Base-by-base conservation (phyloP, 192 early-diverging fungal genomes). In the Cetraspora pellucida region DNA sequence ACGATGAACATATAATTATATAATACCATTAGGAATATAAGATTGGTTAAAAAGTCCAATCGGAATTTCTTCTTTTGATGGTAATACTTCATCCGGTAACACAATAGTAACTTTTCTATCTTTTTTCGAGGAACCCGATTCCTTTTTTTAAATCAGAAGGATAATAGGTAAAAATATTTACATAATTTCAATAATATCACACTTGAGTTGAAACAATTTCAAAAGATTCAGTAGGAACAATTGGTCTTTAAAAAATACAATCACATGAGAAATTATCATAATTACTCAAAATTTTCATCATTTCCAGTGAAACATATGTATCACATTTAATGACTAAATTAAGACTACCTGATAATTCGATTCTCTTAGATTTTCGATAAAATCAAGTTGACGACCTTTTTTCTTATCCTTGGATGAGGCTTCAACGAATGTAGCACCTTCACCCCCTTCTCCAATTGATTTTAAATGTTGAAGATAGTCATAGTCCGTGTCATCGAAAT, bases 381-480 rank as follows among this genome's bases (percentile, higher is more conserved):
- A 13, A 11, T 52, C 19, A 17, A 52, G 50, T 13, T 17, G 19
- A 10, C 61, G n/a, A n/a, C 68, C n/a, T 72, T 78, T 46, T 87
- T 77, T 72, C 65, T 91, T 91, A 23, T 84, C 84, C 55, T 81
- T 80, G 30, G 83, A 83, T 13, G 84, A 79, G 50, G 93, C 88
- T 70, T 93, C 90, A 64, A 99, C 77, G 60, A 95, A 90, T 52
- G 97, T 90, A 27, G 92, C 95, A 31, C 85, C 86, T 28, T 92
- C 85, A 16, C 84, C n/a, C n/a, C n/a, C 83, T 44, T 77, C 82
- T 21, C 97, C 96, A 23, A 98, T 94, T 37, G 85, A 80, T 50
- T 90, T 91, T 80, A 99, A 86, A 73, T 99, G 97, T 85, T 97
- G 89, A 72, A 91, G 89, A 83, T 99, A 99, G 82, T 99, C 93